Evolutionary conservation across 345 rosid species (phyloP).

Genomic region (Salix exigua): DNA sequence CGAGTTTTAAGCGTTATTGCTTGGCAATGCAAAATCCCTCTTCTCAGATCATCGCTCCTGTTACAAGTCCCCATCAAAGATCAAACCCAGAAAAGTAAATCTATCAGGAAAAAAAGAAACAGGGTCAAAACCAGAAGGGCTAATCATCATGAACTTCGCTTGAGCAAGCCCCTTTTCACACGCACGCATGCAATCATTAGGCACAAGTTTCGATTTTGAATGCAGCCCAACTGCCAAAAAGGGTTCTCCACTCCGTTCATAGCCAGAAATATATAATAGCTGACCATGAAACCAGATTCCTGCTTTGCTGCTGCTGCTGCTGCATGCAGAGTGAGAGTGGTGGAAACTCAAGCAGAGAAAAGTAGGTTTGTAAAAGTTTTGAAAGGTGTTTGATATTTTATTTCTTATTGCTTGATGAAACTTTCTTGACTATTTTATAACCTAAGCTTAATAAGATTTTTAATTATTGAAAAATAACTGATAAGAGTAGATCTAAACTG

Average conservation of each 20-base stretch:
- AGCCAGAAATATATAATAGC: constrained; percentile 53
- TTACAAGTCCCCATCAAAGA: constrained; percentile 34
- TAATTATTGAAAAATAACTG: no score
- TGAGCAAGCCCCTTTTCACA: constrained; percentile 20
- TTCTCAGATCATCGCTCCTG: constrained; percentile 19
- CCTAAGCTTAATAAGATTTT: no score
- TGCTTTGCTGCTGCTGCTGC: background rate
- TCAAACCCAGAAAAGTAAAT: constrained; percentile 43
- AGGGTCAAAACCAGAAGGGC: no score
- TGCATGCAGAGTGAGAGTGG: no score
- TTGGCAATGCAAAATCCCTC: constrained; percentile 45
- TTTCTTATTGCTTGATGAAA: no score
- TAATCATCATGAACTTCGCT: constrained; percentile 49
- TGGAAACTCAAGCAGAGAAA: no score
- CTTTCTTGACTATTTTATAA: no score
- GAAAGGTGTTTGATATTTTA: no score
- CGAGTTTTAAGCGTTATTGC: constrained; percentile 40
- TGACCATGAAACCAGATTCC: constrained; percentile 64
- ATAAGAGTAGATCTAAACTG: no score
- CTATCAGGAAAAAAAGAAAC: constrained; percentile 34
- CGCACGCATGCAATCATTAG: constrained; percentile 60
- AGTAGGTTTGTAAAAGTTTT: no score
- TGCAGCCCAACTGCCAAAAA: constrained; percentile 37
- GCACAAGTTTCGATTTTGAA: constrained; percentile 29
- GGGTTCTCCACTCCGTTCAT: constrained; percentile 40